Conservation (phyloP, 2,329 filamentous ascomycete species). For the Rhynchosporium agropyri region DNA sequence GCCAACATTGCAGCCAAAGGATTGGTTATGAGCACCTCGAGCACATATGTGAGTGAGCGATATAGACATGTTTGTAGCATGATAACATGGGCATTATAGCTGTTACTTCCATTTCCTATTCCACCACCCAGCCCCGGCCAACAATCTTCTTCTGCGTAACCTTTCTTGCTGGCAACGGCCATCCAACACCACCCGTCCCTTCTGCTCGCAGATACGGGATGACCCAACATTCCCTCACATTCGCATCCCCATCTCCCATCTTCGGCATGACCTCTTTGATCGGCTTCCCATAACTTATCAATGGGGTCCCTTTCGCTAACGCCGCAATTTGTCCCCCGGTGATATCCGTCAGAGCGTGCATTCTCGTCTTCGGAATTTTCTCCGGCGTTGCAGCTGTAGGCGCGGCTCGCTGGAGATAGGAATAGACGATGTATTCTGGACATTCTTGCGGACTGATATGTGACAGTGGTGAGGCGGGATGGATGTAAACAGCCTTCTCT, state of each 20-base stretch:
- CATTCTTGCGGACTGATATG: constrained; percentile 70
- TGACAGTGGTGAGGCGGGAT: constrained; percentile 81
- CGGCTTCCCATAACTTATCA: constrained; percentile 85
- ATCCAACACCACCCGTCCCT: constrained; percentile 67
- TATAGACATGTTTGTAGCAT: constrained; percentile 7
- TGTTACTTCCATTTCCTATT: constrained; percentile 27
- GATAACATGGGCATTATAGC: not conserved
- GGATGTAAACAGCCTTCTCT: constrained; percentile 75
- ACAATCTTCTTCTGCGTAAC: constrained; percentile 76
- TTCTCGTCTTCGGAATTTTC: constrained; percentile 73
- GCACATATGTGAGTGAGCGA: not conserved
- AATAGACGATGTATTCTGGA: constrained; percentile 86
- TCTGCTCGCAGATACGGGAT: constrained; percentile 76
- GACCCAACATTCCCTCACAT: constrained; percentile 76
- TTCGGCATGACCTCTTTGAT: constrained; percentile 74
- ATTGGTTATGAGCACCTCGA: no score
- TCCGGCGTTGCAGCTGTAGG: constrained; percentile 50
- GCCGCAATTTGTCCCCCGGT: constrained; percentile 74
- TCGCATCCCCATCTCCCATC: constrained; percentile 45
- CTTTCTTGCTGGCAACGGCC: constrained; percentile 84
- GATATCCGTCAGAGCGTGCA: constrained; percentile 84
- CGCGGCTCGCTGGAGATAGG: constrained; percentile 73
- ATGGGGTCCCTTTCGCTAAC: constrained; percentile 80
- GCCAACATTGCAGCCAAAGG: not conserved
- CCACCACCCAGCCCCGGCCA: constrained; percentile 70